Conservation (phyloP, 306 rosid genomes). For the Medicago lupulina region DNA sequence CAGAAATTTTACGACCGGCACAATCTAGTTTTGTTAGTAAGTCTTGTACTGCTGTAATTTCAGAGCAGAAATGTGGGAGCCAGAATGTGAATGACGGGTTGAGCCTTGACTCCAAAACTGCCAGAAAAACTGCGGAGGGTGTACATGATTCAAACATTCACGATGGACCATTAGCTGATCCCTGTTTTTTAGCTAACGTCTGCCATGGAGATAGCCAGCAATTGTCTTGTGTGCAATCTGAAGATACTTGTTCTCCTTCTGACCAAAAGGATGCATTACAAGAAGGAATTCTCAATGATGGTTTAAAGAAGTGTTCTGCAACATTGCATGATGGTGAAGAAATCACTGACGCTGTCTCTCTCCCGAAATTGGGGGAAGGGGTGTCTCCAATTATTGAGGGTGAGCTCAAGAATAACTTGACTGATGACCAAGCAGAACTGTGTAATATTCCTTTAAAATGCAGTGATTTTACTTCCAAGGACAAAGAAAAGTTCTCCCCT, state of each 20-base stretch:
- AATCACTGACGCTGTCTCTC: constrained; percentile 39
- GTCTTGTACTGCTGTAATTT: constrained; percentile 44
- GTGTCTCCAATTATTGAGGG: constrained; percentile 37
- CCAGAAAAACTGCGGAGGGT: constrained; percentile 41
- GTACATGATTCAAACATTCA: constrained; percentile 44
- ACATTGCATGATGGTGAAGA: constrained; percentile 33
- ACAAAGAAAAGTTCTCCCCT: constrained; percentile 41
- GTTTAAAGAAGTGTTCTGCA: constrained; percentile 51
- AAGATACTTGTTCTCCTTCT: constrained; percentile 40
- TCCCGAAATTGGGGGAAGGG: constrained; percentile 44
- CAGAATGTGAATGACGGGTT: constrained; percentile 49
- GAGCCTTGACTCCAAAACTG: constrained; percentile 40
- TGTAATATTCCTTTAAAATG: constrained; percentile 46
- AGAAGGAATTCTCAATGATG: constrained; percentile 43
- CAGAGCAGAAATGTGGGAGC: constrained; percentile 49
- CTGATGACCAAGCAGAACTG: constrained; percentile 38
- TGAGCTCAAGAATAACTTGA: constrained; percentile 42
- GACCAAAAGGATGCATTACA: constrained; percentile 49
- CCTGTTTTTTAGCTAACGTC: constrained; percentile 40
- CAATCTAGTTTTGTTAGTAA: constrained; percentile 58
- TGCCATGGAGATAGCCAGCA: constrained; percentile 51
- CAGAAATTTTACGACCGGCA: constrained; percentile 54
- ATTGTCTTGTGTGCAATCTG: constrained; percentile 38
- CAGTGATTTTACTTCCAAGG: constrained; percentile 44
- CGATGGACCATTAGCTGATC: constrained; percentile 43